A percentile compares a stretch with the other conserved stretches of the same genome.
Evolutionary conservation across 805 yeast species (phyloP).

Genomic region (Kodamaea kaohsiungensis): DNA sequence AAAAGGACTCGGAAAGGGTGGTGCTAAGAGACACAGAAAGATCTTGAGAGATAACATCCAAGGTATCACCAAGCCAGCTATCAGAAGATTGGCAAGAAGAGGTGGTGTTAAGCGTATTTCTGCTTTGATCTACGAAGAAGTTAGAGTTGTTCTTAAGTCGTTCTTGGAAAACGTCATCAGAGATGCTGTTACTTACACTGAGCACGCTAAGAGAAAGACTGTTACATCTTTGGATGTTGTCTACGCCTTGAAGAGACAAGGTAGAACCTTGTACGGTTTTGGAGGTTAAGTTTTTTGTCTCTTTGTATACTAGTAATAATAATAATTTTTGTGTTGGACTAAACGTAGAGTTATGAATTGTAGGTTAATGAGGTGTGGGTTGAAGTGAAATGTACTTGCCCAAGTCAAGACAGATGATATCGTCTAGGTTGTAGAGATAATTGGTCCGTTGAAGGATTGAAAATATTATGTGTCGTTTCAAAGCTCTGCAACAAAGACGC

Average conservation of each 20-base stretch:
- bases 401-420: not conserved
- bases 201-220: conserved; percentile 99
- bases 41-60: conserved; percentile 98
- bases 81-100: no score
- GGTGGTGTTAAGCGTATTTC: no score
- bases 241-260: conserved; percentile 99
- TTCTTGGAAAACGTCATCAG: conserved; percentile 97
- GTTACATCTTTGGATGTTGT: conserved; percentile 98
- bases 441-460: not conserved
- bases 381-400: no score
- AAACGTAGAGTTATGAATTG: not conserved
- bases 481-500: not conserved
- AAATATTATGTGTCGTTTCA: not conserved
- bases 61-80: no score
- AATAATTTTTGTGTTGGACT: conserved; percentile 3
- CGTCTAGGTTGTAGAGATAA: not conserved
- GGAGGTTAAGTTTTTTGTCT: conserved; percentile 69
- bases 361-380: not conserved
- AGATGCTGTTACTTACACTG: conserved; percentile 99
- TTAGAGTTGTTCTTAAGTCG: no score
- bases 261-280: conserved; percentile 99
- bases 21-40: conserved; percentile 99
- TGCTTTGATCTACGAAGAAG: no score
- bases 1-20: conserved; percentile 99
- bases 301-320: conserved; percentile 12